phyloP scores from a whole-genome alignment of 139 green algal species.

The Asterochloris erici region DNA sequence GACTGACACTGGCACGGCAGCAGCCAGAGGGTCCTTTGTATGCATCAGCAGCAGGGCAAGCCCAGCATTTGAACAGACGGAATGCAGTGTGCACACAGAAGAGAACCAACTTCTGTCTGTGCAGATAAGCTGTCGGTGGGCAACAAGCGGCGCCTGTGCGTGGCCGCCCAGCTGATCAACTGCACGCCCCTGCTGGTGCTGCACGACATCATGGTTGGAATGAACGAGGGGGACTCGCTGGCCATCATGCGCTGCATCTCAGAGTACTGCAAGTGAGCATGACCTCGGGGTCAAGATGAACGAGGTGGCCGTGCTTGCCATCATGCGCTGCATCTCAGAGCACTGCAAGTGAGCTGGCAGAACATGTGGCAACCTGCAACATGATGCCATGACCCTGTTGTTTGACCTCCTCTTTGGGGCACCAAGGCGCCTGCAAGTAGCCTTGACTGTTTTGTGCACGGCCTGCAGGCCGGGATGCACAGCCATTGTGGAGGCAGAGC shows the following conservation, averaged over 20 bases:
- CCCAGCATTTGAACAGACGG: background rate
- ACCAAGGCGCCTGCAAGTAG: too few species aligned
- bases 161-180: constrained; percentile 23
- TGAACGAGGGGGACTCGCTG: constrained; percentile 22
- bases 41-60: background rate
- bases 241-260: constrained; percentile 4
- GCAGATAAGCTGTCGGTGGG: constrained; percentile 19
- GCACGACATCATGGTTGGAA: constrained; percentile 17
- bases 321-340: too few species aligned
- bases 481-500: too few species aligned
- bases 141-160: background rate
- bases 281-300: too few species aligned
- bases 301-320: too few species aligned
- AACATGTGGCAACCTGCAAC: too few species aligned
- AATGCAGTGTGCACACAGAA: background rate
- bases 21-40: background rate
- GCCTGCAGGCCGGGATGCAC: too few species aligned
- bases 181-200: constrained; percentile 17
- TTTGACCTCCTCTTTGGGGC: too few species aligned
- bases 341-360: too few species aligned
- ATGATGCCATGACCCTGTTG: too few species aligned
- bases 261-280: too few species aligned
- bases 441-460: too few species aligned
- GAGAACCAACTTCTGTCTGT: background rate
- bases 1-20: background rate